Percentiles rank a stretch among this genome's conserved stretches.
Conservation (phyloP, 2,329 filamentous ascomycete genomes). For the Xylariaceae sp. region DNA sequence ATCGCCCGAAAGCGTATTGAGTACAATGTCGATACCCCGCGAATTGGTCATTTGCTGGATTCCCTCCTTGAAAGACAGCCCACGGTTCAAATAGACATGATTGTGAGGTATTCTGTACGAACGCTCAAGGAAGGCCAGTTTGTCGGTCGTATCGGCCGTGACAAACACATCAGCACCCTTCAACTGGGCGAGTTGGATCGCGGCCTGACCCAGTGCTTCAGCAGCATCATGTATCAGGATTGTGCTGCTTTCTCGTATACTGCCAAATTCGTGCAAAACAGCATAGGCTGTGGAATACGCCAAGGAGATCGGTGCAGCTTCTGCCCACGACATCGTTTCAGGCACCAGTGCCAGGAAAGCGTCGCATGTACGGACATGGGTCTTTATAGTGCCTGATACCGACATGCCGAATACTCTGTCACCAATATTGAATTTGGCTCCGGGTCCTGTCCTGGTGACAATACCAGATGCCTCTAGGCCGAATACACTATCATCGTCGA, state of each 20-base stretch:
- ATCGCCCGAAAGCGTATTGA: slow-evolving; percentile 23
- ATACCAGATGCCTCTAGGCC: slow-evolving; percentile 6
- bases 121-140: slow-evolving; percentile 19
- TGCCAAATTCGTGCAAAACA: slow-evolving; percentile 19
- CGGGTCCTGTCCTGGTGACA: slow-evolving; percentile 6
- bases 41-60: slow-evolving; percentile 18
- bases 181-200: slow-evolving; percentile 11
- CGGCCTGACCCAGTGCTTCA: slow-evolving; percentile 14
- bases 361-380: slow-evolving; percentile 1
- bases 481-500: slow-evolving; percentile 4
- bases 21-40: slow-evolving; percentile 22
- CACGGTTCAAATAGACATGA: slow-evolving; percentile 23
- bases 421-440: slow-evolving; percentile 2
- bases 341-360: slow-evolving; percentile 4
- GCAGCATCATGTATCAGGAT: slow-evolving; percentile 19
- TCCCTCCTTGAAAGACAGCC: slow-evolving; percentile 16
- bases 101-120: slow-evolving; percentile 21
- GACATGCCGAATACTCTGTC: slow-evolving; percentile 5
- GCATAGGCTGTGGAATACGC: slow-evolving; percentile 23
- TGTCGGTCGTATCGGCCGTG: slow-evolving; percentile 23
- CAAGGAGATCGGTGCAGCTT: slow-evolving; percentile 22
- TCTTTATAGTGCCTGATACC: slow-evolving; percentile 5
- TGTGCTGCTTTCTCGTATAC: slow-evolving; percentile 15
- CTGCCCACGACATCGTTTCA: slow-evolving; percentile 8
- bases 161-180: slow-evolving; percentile 21